Percentiles rank a stretch among this genome's conserved stretches.
phyloP scores from a whole-genome alignment of 1,284 basidiomycete genomes.

The Stereum hirsutum region DNA sequence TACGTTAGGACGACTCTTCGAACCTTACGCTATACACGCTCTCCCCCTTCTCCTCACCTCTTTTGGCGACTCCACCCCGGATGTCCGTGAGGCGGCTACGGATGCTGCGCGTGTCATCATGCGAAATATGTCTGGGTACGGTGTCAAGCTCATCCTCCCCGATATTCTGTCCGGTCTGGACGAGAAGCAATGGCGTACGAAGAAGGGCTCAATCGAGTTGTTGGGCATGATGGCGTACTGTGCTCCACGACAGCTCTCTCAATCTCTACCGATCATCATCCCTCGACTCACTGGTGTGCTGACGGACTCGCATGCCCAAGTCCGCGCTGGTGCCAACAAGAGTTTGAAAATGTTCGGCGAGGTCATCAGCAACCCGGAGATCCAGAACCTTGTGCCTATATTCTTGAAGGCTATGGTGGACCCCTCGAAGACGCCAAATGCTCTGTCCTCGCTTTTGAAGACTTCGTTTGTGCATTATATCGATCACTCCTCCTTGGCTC shows the following conservation, averaged over 20 bases:
- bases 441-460: constrained; percentile 78
- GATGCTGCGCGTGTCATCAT: constrained; percentile 94
- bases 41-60: constrained; percentile 81
- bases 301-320: constrained; percentile 97
- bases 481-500: constrained; percentile 94
- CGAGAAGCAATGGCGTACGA: constrained; percentile 98
- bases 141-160: constrained; percentile 92
- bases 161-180: constrained; percentile 87
- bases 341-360: constrained; percentile 98
- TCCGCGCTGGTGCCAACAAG: constrained; percentile 88
- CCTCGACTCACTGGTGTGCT: constrained; percentile 91
- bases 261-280: constrained; percentile 94
- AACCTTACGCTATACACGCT: constrained; percentile 88
- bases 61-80: constrained; percentile 86
- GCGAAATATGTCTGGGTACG: constrained; percentile 91
- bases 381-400: constrained; percentile 86
- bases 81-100: constrained; percentile 92
- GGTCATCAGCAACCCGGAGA: constrained; percentile 91
- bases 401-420: constrained; percentile 96
- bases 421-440: constrained; percentile 85
- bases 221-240: constrained; percentile 99
- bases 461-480: constrained; percentile 99
- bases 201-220: constrained; percentile 97
- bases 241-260: constrained; percentile 90
- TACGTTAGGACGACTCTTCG: constrained; percentile 84